These are phyloP conservation scores for Aspergillus hiratsukae DNA, from an alignment of 2,329 filamentous ascomycete species.

Conservation along the genomic window DNA sequence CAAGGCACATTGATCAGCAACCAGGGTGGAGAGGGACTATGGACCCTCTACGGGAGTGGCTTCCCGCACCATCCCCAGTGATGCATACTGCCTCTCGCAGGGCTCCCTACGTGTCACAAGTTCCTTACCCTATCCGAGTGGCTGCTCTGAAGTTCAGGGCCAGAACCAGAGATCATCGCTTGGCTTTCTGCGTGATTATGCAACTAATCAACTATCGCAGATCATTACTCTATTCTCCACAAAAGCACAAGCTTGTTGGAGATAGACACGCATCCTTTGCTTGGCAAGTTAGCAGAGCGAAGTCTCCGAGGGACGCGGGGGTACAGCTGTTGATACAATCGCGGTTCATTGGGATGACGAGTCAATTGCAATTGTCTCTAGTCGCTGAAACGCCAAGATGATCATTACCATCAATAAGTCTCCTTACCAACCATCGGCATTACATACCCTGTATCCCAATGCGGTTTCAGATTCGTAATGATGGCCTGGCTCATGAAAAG, in stretches of 20 bases:
- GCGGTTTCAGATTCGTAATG: too few species aligned
- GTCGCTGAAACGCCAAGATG: too few species aligned
- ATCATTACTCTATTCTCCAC: conserved; percentile 1
- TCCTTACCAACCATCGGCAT: too few species aligned
- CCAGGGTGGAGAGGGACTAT: neutral
- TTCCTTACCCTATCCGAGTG: neutral
- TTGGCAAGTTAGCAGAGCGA: neutral
- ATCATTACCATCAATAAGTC: too few species aligned
- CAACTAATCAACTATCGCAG: neutral
- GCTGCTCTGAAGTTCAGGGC: neutral
- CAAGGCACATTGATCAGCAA: neutral
- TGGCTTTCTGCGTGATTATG: neutral
- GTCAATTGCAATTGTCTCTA: too few species aligned
- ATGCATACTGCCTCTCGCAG: neutral
- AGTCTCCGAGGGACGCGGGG: neutral
- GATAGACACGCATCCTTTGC: neutral
- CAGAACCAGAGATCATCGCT: neutral
- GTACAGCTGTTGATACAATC: neutral
- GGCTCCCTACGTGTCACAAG: neutral
- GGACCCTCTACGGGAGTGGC: neutral
- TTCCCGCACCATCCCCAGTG: neutral
- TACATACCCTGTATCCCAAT: too few species aligned
- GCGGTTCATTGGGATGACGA: neutral
- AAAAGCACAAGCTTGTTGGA: neutral
- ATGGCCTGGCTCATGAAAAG: too few species aligned